These are phyloP conservation scores for Rhynchospora tenuis DNA, from an alignment of 176 grass and related monocot species.

Conservation along the genomic window DNA sequence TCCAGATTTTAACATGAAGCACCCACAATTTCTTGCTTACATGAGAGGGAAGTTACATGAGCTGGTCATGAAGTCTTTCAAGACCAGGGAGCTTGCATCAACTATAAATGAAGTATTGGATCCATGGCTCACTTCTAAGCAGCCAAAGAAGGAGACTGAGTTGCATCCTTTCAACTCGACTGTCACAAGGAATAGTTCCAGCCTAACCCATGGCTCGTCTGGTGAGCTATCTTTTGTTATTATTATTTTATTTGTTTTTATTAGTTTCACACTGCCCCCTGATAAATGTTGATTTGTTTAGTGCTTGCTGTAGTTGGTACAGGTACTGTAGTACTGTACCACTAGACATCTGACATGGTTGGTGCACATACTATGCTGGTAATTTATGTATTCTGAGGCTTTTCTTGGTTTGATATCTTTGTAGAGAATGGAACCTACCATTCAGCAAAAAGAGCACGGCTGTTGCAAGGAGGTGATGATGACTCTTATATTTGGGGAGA, in stretches of 20 bases:
- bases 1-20: slow-evolving; percentile 47
- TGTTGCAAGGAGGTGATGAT: slow-evolving; percentile 56
- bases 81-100: slow-evolving; percentile 91
- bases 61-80: slow-evolving; percentile 95
- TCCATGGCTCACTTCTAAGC: slow-evolving; percentile 94
- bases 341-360: not conserved
- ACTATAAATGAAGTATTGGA: slow-evolving; percentile 98
- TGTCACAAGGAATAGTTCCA: slow-evolving; percentile 50
- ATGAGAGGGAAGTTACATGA: slow-evolving; percentile 89
- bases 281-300: not conserved
- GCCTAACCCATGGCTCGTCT: slow-evolving; percentile 29
- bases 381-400: not conserved
- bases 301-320: not conserved
- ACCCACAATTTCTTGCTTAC: slow-evolving; percentile 93
- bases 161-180: slow-evolving; percentile 54
- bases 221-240: slow-evolving; percentile 17
- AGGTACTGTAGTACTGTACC: not conserved
- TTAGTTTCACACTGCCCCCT: not conserved
- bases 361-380: not conserved
- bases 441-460: slow-evolving; percentile 66
- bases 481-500: slow-evolving; percentile 48
- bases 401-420: slow-evolving; percentile 24
- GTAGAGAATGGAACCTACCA: slow-evolving; percentile 58
- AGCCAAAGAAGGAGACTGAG: slow-evolving; percentile 88
- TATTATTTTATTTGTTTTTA: not conserved